Evolutionary conservation across 1,284 basidiomycete species (phyloP), one percentile per base, ranked within the genome.

Genomic region (Cutaneotrichosporon spelunceum): DNA sequence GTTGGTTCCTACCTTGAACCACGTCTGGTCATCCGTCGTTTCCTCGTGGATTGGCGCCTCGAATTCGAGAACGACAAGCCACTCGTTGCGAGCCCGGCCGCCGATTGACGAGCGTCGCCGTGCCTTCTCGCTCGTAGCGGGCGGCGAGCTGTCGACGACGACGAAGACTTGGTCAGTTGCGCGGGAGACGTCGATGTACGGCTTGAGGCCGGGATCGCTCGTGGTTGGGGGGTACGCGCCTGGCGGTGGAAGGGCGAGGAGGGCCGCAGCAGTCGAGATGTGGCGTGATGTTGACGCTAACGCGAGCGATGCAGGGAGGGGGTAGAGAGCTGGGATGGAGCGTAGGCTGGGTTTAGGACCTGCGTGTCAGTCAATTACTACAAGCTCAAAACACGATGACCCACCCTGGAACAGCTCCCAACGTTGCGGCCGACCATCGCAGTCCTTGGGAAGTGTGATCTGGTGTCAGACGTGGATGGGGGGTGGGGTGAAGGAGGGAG

Each of bases 151-250:
- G 33, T 75, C 70, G 3, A 71, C 36, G 8, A 70, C 67, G 10
- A 77, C 65, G 39, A 53, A 70, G 1, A 77, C 67, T 57, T 76
- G 75, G 6, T 72, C 74, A 0, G 70, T 70, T 0, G 71, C 65
- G 10, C 64, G 67, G 13, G 69, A 70, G 1, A 75, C 68, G 42
- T 75, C 71, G 42, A 75, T 64, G 47, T 66, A 66, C 0, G 73
- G 73, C 49, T 59, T 65, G 9, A 53, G 50, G 1, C 54, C 26
- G 5, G 59, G 48, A 19, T 59, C 60, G 2, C 42, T 19, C 9
- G 66, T 27, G 5, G 62, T 36, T 3, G 72, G 67, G 2, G 70
- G 69, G 39, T 72, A 70, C 4, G 67, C 56, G 21, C 65, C 49
- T 11, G 67, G 50, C 8, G 44, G 44, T 14, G 67, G 65, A 4